These are phyloP conservation scores for Colletotrichum lentis DNA, from an alignment of 2,329 filamentous ascomycete genomes.

Conservation along the genomic window DNA sequence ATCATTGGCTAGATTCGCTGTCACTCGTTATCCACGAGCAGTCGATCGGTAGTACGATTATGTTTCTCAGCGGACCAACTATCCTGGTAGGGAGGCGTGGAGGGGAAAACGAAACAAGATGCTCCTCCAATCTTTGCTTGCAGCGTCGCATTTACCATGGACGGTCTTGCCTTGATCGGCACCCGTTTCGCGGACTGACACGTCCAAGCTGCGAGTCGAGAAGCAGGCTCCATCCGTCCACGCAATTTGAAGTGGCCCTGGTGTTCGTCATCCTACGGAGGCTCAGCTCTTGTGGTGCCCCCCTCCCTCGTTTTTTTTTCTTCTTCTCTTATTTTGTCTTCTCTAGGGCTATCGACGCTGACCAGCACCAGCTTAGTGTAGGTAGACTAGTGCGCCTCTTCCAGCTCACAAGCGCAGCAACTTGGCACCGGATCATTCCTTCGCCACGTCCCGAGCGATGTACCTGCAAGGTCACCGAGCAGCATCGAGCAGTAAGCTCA, in stretches of 20 bases:
- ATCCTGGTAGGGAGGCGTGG: not conserved
- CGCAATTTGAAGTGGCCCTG: constrained; percentile 32
- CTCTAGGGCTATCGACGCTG: too few species aligned
- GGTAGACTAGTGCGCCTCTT: not conserved
- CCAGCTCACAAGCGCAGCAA: not conserved
- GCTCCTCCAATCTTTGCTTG: not conserved
- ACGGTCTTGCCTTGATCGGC: constrained; percentile 32
- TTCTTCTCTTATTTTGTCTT: too few species aligned
- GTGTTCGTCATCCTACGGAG: constrained; percentile 37
- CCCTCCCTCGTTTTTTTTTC: not conserved
- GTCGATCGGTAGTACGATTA: constrained; percentile 12
- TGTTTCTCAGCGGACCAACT: constrained; percentile 20
- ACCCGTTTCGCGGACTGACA: constrained; percentile 19
- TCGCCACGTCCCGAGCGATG: constrained; percentile 11
- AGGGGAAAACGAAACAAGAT: not conserved
- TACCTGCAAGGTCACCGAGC: not conserved
- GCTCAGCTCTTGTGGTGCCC: constrained; percentile 30
- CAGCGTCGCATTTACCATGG: constrained; percentile 6
- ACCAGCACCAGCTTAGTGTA: too few species aligned
- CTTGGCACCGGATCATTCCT: constrained; percentile 22
- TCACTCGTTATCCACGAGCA: constrained; percentile 2
- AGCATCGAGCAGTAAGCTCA: constrained; percentile 3
- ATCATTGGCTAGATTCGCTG: constrained; percentile 4
- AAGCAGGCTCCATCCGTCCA: constrained; percentile 21
- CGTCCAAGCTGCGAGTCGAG: constrained; percentile 28